These are phyloP conservation scores for Phytophthora ohioensis DNA, from an alignment of 352 stramenopile species.

Conservation along the genomic window DNA sequence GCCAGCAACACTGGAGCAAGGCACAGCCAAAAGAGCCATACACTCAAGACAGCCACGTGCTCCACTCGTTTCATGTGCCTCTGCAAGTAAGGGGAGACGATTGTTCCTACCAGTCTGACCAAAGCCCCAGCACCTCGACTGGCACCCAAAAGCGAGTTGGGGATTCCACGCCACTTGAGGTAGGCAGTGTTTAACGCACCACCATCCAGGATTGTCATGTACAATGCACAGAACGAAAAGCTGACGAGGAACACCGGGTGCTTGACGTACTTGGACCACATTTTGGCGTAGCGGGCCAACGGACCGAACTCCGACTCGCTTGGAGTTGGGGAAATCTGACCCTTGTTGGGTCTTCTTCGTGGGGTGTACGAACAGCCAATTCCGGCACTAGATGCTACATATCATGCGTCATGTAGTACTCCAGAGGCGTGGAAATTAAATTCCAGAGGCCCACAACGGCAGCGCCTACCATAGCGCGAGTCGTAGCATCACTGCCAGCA, in stretches of 20 bases:
- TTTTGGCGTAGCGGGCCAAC: conserved; percentile 21
- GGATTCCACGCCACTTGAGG: conserved; percentile 68
- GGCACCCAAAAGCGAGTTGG: conserved; percentile 54
- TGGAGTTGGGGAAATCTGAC: no score
- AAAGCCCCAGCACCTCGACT: conserved; percentile 56
- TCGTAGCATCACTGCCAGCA: conserved; percentile 65
- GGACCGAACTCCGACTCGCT: no score
- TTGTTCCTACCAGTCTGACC: conserved; percentile 60
- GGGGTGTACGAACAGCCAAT: conserved; percentile 44
- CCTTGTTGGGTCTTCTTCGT: no score
- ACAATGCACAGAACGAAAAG: conserved; percentile 60
- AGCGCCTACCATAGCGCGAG: conserved; percentile 69
- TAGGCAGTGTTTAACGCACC: conserved; percentile 67
- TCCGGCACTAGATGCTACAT: conserved; percentile 67
- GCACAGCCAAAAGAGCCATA: conserved; percentile 73
- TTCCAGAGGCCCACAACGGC: conserved; percentile 82
- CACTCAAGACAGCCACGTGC: conserved; percentile 55
- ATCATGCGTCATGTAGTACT: conserved; percentile 81
- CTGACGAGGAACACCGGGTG: conserved; percentile 70
- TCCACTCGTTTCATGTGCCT: conserved; percentile 49
- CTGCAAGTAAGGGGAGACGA: conserved; percentile 51
- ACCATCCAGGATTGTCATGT: conserved; percentile 67
- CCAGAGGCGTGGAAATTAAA: conserved; percentile 75
- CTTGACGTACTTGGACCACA: conserved; percentile 57
- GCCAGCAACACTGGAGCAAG: conserved; percentile 48